These are phyloP conservation scores for Acidiella bohemica DNA, from an alignment of 495 filamentous ascomycete genomes.

Conservation along the genomic window DNA sequence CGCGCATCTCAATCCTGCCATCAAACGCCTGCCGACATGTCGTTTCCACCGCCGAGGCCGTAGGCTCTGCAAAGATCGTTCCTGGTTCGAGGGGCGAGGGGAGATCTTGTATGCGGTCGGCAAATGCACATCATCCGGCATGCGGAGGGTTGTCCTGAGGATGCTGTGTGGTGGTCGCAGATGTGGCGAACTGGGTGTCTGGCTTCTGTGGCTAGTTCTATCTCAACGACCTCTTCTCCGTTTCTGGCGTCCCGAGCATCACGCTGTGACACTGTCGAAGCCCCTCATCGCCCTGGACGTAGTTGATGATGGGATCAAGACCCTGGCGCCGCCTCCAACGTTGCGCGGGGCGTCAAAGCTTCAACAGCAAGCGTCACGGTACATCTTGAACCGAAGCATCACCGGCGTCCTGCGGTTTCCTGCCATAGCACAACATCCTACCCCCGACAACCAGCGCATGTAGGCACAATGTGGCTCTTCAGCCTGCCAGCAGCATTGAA, in stretches of 20 bases:
- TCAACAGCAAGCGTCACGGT: too few relatives aligned
- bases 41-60: background rate
- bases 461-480: conserved; percentile 7
- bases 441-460: too few relatives aligned
- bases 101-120: background rate
- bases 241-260: too few relatives aligned
- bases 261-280: too few relatives aligned
- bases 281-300: too few relatives aligned
- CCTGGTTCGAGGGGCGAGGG: too few relatives aligned
- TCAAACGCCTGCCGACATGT: background rate
- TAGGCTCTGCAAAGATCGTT: too few relatives aligned
- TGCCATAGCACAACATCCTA: background rate
- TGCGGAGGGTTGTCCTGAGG: background rate
- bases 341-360: background rate
- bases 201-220: too few relatives aligned
- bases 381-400: background rate
- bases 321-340: background rate
- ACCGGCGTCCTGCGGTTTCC: background rate
- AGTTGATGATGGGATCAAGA: background rate
- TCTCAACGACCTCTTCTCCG: too few relatives aligned
- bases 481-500: conserved; percentile 1
- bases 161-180: background rate
- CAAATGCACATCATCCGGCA: background rate
- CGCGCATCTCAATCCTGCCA: background rate
- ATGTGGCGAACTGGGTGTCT: background rate